Percentiles rank a stretch among this genome's conserved stretches.
Evolutionary conservation across 352 stramenopile species (phyloP).

Genomic region (Globisporangium spinosum): DNA sequence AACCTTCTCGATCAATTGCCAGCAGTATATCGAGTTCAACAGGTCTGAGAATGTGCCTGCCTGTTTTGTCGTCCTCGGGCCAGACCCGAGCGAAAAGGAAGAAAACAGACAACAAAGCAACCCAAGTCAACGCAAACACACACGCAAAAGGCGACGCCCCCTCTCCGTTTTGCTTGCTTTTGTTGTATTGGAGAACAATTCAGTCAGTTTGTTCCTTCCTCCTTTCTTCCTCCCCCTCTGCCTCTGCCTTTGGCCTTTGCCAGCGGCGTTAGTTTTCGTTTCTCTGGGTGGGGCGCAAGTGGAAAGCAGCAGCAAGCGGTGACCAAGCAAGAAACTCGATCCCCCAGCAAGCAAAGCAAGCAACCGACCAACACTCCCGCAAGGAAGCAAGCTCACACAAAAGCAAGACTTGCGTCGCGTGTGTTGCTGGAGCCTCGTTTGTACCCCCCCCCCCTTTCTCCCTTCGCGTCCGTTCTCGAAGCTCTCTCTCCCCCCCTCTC

Average conservation of each 20-base stretch:
- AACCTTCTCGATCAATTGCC: neutral
- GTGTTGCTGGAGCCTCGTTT: neutral
- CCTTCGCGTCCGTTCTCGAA: conserved; percentile 6
- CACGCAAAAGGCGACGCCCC: conserved; percentile 4
- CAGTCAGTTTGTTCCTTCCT: neutral
- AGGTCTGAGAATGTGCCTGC: neutral
- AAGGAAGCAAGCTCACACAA: neutral
- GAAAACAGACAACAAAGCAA: neutral
- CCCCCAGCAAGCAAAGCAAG: neutral
- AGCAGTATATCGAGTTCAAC: neutral
- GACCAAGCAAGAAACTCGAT: neutral
- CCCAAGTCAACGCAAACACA: conserved; percentile 15
- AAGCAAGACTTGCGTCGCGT: neutral
- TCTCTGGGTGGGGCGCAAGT: conserved; percentile 48
- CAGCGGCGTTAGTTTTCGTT: conserved; percentile 52
- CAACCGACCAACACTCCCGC: conserved; percentile 1
- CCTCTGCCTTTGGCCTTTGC: too few species aligned
- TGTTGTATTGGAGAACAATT: neutral
- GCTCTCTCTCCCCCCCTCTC: neutral
- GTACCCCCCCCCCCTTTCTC: conserved; percentile 4
- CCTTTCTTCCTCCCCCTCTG: neutral
- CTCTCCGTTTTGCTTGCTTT: neutral
- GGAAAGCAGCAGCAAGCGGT: neutral
- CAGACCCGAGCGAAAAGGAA: neutral
- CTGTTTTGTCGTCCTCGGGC: neutral